phyloP scores from a whole-genome alignment of 2,329 filamentous ascomycete species.

The Chalaropsis thielavioides region DNA sequence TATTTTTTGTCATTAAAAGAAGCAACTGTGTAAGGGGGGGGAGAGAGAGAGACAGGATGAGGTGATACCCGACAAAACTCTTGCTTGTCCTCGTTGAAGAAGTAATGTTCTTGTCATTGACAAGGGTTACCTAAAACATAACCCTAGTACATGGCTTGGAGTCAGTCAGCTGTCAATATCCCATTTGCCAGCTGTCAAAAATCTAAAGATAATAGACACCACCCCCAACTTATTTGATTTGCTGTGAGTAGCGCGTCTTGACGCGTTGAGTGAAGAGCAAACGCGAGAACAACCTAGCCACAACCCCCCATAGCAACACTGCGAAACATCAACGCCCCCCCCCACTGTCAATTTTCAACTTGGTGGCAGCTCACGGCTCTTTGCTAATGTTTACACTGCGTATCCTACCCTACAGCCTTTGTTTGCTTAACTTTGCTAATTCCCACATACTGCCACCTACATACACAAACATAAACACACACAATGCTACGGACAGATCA shows the following conservation, averaged over 20 bases:
- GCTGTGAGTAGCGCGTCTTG: background rate
- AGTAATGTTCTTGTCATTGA: no score
- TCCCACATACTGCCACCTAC: background rate
- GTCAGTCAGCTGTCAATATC: no score
- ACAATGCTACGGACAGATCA: constrained; percentile 38
- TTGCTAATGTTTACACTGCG: background rate
- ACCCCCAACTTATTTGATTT: background rate
- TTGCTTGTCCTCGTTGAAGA: no score
- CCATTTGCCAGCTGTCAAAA: no score
- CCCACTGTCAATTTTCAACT: background rate
- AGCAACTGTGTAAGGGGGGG: no score
- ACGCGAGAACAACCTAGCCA: background rate
- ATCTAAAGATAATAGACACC: background rate
- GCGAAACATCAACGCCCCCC: background rate
- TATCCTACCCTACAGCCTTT: background rate
- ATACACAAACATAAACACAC: background rate
- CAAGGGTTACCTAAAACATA: no score
- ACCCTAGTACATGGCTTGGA: no score
- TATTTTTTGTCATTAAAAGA: no score
- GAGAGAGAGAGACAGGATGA: no score
- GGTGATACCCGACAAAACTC: no score
- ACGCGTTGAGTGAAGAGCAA: background rate
- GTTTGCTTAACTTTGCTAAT: background rate
- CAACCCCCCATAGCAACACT: background rate
- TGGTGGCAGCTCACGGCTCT: background rate